Base-by-base conservation (phyloP, 2,329 filamentous ascomycete species). In the Pseudogymnoascus sp. region DNA sequence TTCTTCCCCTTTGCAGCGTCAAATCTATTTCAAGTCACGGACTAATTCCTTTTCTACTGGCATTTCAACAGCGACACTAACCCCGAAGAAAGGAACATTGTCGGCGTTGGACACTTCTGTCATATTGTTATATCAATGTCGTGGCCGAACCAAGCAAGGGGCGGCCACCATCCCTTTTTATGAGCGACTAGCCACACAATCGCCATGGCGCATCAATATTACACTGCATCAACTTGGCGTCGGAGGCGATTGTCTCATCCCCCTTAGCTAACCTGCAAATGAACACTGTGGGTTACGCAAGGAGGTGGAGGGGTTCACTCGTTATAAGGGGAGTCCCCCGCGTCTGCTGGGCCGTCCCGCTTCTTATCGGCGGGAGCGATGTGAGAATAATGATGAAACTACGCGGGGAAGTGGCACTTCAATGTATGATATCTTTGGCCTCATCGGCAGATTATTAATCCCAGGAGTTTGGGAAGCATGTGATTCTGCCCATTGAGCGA, bases 261-360 rank as follows among this genome's bases (percentile, higher is more conserved):
- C 28, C 51, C 11, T 34, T 13, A 34, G 16, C 28, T 11, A 57
- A 57, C n/a, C 28, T 25, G 10, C 2, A 57, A 57, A 54, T 54
- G 48, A 54, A 31, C 4, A 54, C 7, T 34, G 28, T 21, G 16
- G 13, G 51, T 57, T 57, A 57, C 51, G 51, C 51, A 57, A 57
- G 25, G 51, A 57, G 51, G 5, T 14, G n/a, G 51, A 34, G 51
- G 51, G 51, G 51, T 57, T 57, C 8, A 6, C 8, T 34, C 6
- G 51, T 57, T 57, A 57, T 57, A 57, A 57, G 51, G 51, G 25
- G 51, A 21, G 51, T 57, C 51, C 51, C 28, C 13, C 31, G 48
- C 48, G 43, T 28, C 23, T 54, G 11, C 7, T 14, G 7, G 25
- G 11, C 23, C 23, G 25, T 31, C 14, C 23, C 48, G 7, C 14